phyloP scores from a whole-genome alignment of 495 filamentous ascomycete species.

The Penicillium steckii region DNA sequence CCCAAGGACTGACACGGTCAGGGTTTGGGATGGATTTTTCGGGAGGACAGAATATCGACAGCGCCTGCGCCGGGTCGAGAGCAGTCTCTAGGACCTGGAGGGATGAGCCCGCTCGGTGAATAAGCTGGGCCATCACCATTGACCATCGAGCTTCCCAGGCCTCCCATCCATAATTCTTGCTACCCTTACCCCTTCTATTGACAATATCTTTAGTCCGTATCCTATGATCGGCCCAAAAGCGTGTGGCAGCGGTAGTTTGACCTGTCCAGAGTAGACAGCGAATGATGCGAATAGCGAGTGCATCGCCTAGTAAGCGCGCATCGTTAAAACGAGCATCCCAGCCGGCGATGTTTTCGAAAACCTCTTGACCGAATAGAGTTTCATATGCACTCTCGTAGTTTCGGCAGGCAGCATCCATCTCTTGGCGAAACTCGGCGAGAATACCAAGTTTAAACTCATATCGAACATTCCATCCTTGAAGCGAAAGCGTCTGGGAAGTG shows the following conservation, averaged over 20 bases:
- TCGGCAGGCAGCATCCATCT: constrained; percentile 79
- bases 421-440: constrained; percentile 86
- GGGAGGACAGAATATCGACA: constrained; percentile 53
- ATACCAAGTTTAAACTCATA: constrained; percentile 92
- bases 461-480: constrained; percentile 83
- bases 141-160: constrained; percentile 87
- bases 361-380: constrained; percentile 70
- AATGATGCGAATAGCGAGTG: constrained; percentile 72
- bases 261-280: constrained; percentile 75
- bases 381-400: constrained; percentile 87
- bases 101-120: constrained; percentile 57
- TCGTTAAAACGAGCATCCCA: constrained; percentile 89
- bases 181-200: constrained; percentile 78
- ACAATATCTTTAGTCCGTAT: constrained; percentile 69
- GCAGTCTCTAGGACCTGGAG: constrained; percentile 30
- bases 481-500: constrained; percentile 78
- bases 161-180: constrained; percentile 80
- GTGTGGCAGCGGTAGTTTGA: constrained; percentile 71
- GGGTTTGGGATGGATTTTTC: constrained; percentile 65
- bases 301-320: constrained; percentile 75
- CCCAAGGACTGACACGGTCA: constrained; percentile 72
- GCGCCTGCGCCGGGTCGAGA: constrained; percentile 13
- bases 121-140: constrained; percentile 74
- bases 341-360: constrained; percentile 81
- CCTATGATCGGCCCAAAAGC: constrained; percentile 73